Evolutionary conservation across 352 stramenopile genomes (phyloP).

Genomic region (Phytophthora hybrid): DNA sequence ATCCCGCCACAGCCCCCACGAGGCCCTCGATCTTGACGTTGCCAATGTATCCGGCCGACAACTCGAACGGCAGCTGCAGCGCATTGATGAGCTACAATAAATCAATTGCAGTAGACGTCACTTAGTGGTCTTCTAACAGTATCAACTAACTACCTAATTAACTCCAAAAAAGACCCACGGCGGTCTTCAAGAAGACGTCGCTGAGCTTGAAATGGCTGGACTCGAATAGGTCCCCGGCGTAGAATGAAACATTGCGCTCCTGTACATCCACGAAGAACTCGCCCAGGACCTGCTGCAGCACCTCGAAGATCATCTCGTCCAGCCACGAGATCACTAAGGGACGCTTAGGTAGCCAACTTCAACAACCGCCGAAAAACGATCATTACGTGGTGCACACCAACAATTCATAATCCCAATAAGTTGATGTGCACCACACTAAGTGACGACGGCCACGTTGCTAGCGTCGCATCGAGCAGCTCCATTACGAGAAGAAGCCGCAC

Average conservation of each 20-base stretch:
- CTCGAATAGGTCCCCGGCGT: slow-evolving; percentile 80
- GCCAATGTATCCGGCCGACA: slow-evolving; percentile 74
- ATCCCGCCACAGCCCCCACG: slow-evolving; percentile 62
- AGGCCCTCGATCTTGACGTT: slow-evolving; percentile 72
- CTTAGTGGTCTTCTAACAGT: not conserved
- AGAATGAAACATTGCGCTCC: slow-evolving; percentile 68
- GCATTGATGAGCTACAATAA: slow-evolving; percentile 61
- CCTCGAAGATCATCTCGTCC: slow-evolving; percentile 57
- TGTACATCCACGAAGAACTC: slow-evolving; percentile 76
- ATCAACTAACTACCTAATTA: not conserved
- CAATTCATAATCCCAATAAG: not conserved
- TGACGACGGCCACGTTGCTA: slow-evolving; percentile 15
- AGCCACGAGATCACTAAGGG: not conserved
- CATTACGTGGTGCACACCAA: slow-evolving; percentile 2
- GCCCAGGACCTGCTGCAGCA: slow-evolving; percentile 58
- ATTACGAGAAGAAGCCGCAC: slow-evolving; percentile 1
- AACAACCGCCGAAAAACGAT: slow-evolving; percentile 2
- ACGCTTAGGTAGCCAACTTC: slow-evolving; percentile 23
- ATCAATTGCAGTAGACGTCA: not conserved
- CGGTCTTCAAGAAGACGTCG: slow-evolving; percentile 71
- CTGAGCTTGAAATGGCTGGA: slow-evolving; percentile 69
- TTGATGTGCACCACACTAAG: not conserved
- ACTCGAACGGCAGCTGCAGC: slow-evolving; percentile 70
- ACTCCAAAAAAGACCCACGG: slow-evolving; percentile 34
- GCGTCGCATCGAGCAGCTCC: slow-evolving; percentile 25